A percentile compares a stretch with the other conserved stretches of the same genome.
Evolutionary conservation across 148 eudicot genomes (phyloP).

Genomic region (Fagopyrum homotropicum): DNA sequence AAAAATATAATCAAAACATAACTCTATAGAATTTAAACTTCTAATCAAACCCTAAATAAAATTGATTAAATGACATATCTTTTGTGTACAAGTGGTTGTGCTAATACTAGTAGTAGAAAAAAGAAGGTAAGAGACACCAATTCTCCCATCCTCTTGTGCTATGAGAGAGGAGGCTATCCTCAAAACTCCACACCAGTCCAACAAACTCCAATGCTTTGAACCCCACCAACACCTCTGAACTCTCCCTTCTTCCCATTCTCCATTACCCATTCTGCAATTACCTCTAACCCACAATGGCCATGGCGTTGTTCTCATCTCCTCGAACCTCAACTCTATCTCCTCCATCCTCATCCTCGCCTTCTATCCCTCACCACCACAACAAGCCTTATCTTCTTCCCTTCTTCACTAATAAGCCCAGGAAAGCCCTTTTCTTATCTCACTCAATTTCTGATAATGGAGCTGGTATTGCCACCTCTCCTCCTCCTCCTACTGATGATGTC

Average conservation of each 20-base stretch:
- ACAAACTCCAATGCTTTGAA: background rate
- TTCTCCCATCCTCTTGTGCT: slow-evolving; percentile 2
- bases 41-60: too few relatives aligned
- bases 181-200: slow-evolving; percentile 1
- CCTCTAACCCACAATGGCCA: slow-evolving; percentile 2
- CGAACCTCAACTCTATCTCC: slow-evolving; percentile 1
- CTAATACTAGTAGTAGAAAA: background rate
- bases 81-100: too few relatives aligned
- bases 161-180: slow-evolving; percentile 2
- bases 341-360: background rate
- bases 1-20: too few relatives aligned
- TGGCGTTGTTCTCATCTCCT: slow-evolving; percentile 12
- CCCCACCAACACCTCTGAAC: background rate
- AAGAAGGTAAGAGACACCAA: background rate
- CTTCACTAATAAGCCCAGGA: background rate
- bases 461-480: slow-evolving; percentile 4
- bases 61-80: too few relatives aligned
- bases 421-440: background rate
- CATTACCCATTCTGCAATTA: background rate
- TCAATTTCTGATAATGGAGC: slow-evolving; percentile 11
- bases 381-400: slow-evolving; percentile 9
- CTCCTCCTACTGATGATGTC: background rate
- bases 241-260: background rate
- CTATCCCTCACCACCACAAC: background rate
- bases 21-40: too few relatives aligned